Evolutionary conservation across 2,329 filamentous ascomycete species (phyloP).

Genomic region (Chalara sp.): DNA sequence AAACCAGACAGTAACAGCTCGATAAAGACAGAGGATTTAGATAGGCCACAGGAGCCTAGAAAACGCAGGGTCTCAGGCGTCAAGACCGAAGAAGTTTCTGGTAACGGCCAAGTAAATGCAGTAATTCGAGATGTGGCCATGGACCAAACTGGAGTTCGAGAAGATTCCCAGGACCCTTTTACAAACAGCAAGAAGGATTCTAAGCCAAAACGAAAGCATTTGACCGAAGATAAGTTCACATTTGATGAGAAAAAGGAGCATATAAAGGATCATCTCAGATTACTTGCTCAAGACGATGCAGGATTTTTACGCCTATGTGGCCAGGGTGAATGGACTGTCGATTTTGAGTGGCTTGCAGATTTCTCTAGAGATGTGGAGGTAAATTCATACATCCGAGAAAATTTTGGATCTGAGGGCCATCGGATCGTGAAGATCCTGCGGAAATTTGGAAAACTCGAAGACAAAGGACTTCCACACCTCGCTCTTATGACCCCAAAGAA

Average conservation of each 20-base stretch:
- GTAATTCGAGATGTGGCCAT: neutral
- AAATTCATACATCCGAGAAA: slow-evolving; percentile 72
- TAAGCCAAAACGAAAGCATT: slow-evolving; percentile 1
- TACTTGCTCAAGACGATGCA: slow-evolving; percentile 63
- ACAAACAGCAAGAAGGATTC: slow-evolving; percentile 10
- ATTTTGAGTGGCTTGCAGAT: slow-evolving; percentile 68
- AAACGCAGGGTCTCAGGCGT: slow-evolving; percentile 7
- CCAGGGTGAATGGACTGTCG: slow-evolving; percentile 72
- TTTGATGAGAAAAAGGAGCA: slow-evolving; percentile 12
- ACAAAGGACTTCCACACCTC: slow-evolving; percentile 76
- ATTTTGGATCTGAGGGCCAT: slow-evolving; percentile 69
- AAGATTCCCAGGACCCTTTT: neutral
- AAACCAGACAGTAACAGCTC: slow-evolving; percentile 39
- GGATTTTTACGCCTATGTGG: slow-evolving; percentile 63
- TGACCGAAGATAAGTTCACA: neutral
- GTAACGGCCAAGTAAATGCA: slow-evolving; percentile 10
- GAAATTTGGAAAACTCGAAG: slow-evolving; percentile 87
- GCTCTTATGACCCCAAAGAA: slow-evolving; percentile 81
- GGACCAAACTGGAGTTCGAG: neutral
- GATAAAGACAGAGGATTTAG: slow-evolving; percentile 30
- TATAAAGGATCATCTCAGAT: slow-evolving; percentile 48
- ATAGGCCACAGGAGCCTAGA: slow-evolving; percentile 6
- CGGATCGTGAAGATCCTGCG: slow-evolving; percentile 81
- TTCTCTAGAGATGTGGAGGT: slow-evolving; percentile 71
- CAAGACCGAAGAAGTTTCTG: slow-evolving; percentile 19